Evolutionary conservation across 78 protist genomes (phyloP).

Genomic region (Goniomonas avonlea): DNA sequence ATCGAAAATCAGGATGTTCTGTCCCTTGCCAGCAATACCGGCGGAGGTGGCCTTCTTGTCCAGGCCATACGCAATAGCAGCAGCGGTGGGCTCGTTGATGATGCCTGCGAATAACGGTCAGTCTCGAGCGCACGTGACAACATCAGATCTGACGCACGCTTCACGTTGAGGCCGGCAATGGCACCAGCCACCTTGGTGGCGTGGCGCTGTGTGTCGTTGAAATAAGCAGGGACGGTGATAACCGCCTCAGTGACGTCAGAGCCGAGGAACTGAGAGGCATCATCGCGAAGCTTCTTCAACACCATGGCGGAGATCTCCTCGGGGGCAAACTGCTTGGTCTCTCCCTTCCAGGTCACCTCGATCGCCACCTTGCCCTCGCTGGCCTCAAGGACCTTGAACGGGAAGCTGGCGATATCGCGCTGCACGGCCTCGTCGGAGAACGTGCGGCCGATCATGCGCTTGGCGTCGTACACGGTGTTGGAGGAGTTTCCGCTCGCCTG

Average conservation of each 20-base stretch:
- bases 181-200: slow-evolving; percentile 18
- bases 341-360: slow-evolving; percentile 77
- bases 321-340: slow-evolving; percentile 76
- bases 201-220: slow-evolving; percentile 25
- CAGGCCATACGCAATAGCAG: not conserved
- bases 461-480: slow-evolving; percentile 88
- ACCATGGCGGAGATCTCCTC: slow-evolving; percentile 68
- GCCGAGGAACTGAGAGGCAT: slow-evolving; percentile 29
- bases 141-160: not conserved
- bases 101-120: not conserved
- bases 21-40: not conserved
- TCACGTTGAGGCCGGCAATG: not conserved
- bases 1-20: slow-evolving; percentile 86
- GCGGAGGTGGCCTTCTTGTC: not conserved
- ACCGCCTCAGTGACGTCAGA: slow-evolving; percentile 6
- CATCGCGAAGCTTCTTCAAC: slow-evolving; percentile 55
- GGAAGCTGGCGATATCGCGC: slow-evolving; percentile 84
- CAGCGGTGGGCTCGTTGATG: not conserved
- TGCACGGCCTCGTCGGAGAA: slow-evolving; percentile 35
- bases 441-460: slow-evolving; percentile 65
- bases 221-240: slow-evolving; percentile 23
- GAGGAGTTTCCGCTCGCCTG: slow-evolving; percentile 20
- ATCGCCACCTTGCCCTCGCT: slow-evolving; percentile 78
- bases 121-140: not conserved
- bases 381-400: slow-evolving; percentile 80